Percentiles rank a stretch among this genome's conserved stretches.
Evolutionary conservation across 1,284 basidiomycete species (phyloP).

Genomic region (Marasmius oreades): DNA sequence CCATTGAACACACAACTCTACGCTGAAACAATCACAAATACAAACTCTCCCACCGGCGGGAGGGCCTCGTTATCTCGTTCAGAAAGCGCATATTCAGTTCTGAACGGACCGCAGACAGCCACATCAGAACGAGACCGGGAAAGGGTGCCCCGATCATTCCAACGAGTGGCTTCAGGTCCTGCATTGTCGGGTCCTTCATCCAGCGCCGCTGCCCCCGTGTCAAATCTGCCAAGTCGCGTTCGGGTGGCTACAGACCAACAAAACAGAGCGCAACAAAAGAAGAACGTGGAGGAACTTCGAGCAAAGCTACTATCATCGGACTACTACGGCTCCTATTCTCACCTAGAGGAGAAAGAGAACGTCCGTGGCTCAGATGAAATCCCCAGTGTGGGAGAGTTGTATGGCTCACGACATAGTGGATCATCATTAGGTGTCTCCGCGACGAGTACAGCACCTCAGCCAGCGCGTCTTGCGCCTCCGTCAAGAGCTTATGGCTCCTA

Average conservation of each 20-base stretch:
- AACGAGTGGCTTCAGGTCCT: constrained; percentile 60
- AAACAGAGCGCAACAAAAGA: constrained; percentile 37
- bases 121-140: constrained; percentile 18
- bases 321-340: constrained; percentile 6
- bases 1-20: constrained; percentile 1
- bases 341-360: constrained; percentile 16
- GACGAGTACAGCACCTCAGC: not conserved
- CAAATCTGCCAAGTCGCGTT: constrained; percentile 29
- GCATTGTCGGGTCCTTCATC: constrained; percentile 27
- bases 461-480: constrained; percentile 6
- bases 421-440: constrained; percentile 18
- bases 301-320: constrained; percentile 3
- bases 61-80: constrained; percentile 60
- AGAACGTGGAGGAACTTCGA: constrained; percentile 29
- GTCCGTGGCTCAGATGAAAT: constrained; percentile 2
- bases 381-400: constrained; percentile 8
- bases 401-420: constrained; percentile 17
- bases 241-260: constrained; percentile 16
- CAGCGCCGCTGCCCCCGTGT: constrained; percentile 21
- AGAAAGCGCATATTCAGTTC: constrained; percentile 50
- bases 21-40: constrained; percentile 20
- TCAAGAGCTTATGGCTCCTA: constrained; percentile 9
- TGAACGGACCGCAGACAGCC: constrained; percentile 22
- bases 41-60: constrained; percentile 33
- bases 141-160: constrained; percentile 44